Conservation (phyloP, 306 rosid species). For the Sphenostylis stenocarpa region DNA sequence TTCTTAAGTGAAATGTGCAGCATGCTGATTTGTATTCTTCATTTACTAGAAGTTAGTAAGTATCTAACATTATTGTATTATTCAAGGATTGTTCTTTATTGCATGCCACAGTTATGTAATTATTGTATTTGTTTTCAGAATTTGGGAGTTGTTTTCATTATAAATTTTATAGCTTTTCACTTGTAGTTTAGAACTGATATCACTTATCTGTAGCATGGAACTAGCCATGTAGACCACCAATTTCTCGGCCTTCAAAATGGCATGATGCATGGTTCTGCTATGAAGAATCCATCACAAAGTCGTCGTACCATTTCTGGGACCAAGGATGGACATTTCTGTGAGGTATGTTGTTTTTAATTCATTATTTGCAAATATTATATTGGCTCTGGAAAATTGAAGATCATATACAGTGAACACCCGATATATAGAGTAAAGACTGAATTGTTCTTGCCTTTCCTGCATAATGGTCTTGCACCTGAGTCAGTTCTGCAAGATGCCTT, state of each 20-base stretch:
- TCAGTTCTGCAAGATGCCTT: neutral
- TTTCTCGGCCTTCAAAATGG: conserved; percentile 46
- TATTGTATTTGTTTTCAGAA: conserved; percentile 7
- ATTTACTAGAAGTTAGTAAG: conserved; percentile 1
- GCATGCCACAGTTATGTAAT: conserved; percentile 10
- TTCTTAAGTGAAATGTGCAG: neutral
- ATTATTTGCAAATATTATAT: neutral
- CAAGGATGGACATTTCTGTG: conserved; percentile 57
- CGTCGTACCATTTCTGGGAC: conserved; percentile 52
- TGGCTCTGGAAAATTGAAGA: conserved; percentile 12
- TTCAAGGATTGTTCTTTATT: conserved; percentile 2
- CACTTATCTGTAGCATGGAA: conserved; percentile 54
- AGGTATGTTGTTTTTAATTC: conserved; percentile 53
- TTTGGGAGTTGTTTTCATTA: conserved; percentile 1
- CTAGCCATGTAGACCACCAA: conserved; percentile 48
- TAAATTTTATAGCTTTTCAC: conserved; percentile 3
- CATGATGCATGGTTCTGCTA: conserved; percentile 53
- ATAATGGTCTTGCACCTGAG: neutral
- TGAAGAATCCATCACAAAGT: conserved; percentile 60
- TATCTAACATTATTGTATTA: conserved; percentile 6
- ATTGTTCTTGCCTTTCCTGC: neutral
- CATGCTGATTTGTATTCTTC: conserved; percentile 16
- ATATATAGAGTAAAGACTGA: neutral
- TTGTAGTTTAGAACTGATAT: conserved; percentile 27
- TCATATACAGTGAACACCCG: neutral